Evolutionary conservation across 2,329 filamentous ascomycete species (phyloP), one percentile per base, ranked within the genome.

Genomic region (Blastomyces percursus): DNA sequence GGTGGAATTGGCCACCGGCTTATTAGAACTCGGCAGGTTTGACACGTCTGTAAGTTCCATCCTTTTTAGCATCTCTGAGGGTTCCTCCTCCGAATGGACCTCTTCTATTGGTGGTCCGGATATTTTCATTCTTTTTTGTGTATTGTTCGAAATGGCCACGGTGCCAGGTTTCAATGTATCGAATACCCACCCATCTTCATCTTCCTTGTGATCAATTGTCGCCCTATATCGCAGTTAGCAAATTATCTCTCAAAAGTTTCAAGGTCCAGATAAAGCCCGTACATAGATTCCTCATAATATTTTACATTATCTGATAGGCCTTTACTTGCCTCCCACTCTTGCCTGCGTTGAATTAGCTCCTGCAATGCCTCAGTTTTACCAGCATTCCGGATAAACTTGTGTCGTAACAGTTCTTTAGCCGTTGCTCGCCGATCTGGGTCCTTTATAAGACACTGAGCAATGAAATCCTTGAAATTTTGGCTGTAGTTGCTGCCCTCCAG

Each of bases 221-320:
- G 88, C 84, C 58, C 81, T 83, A 52, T 69, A 73, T 68, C 51
- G 50, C 5, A 46, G 51, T 57, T 52, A 64, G 58, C 51, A 32
- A 11, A 35, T 21, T 7, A 5, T 56, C 35, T 30, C 16, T 27
- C 24, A 30, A 7, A 19, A 16, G 16, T 21, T 3, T 14, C 16
- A 19, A 19, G n/a, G 2, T 16, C 44, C 32, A 40, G 19, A 56
- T 44, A 6, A 16, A 38, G 57, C 1, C 65, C 81, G 71, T 74
- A 83, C 80, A 97, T 80, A 2, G 93, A 96, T 77, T 97, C 93
- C 69, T 96, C 92, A 75, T 97, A 97, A 75, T 93, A 96, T 69
- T 89, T 89, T 1, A 88, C 83, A 70, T 90, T 88, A 62, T 82
- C 84, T 60, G 84, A 84, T 63, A 86, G 82, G 65, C 84, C 86